Evolutionary conservation across 768 basidiomycete species (phyloP).

Genomic region (Ramaria sp.): DNA sequence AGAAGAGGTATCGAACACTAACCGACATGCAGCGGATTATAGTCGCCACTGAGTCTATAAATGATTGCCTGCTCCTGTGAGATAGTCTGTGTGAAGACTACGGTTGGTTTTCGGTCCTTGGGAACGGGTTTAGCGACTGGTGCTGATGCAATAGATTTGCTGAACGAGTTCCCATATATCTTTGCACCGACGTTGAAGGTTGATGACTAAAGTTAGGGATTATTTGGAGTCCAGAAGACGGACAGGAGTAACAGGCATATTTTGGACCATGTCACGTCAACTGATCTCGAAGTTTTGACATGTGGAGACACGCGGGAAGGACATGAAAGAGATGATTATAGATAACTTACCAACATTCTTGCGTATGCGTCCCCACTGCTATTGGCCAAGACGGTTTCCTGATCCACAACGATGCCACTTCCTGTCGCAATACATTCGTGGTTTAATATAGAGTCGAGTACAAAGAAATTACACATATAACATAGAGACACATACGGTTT

Average conservation of each 20-base stretch:
- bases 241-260: background rate
- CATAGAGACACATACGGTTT: constrained; percentile 49
- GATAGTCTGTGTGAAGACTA: constrained; percentile 46
- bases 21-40: constrained; percentile 73
- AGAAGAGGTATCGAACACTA: constrained; percentile 3
- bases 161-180: constrained; percentile 49
- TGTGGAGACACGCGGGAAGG: background rate
- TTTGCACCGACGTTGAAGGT: constrained; percentile 62
- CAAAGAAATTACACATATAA: background rate
- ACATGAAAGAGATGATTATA: background rate
- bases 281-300: background rate
- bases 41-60: constrained; percentile 70
- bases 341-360: constrained; percentile 44
- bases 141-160: constrained; percentile 48
- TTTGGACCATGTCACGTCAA: too few species aligned
- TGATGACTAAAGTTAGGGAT: constrained; percentile 34
- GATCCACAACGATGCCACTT: constrained; percentile 62
- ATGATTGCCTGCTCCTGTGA: constrained; percentile 52
- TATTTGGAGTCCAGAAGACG: background rate
- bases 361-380: constrained; percentile 49
- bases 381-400: constrained; percentile 53
- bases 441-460: background rate
- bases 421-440: constrained; percentile 29
- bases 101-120: constrained; percentile 50
- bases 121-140: constrained; percentile 52